Conservation (phyloP, 495 filamentous ascomycete genomes). For the Talaromyces proteolyticus region DNA sequence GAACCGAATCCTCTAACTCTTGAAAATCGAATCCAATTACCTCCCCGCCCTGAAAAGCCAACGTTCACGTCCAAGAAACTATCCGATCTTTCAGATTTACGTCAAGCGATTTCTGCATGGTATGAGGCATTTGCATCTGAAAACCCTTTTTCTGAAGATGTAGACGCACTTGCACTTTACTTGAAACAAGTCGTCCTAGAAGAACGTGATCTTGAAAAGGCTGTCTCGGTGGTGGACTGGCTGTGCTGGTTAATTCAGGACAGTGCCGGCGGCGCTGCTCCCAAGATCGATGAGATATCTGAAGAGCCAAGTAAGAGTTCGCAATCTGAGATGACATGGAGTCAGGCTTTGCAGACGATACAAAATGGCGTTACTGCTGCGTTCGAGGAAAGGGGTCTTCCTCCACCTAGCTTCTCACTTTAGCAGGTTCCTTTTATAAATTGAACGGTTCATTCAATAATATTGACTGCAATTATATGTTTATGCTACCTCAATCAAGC, state of each 20-base stretch:
- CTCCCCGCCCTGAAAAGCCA: slow-evolving; percentile 47
- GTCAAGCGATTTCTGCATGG: slow-evolving; percentile 62
- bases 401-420: slow-evolving; percentile 16
- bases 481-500: no score
- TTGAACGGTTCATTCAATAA: no score
- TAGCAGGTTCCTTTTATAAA: no score
- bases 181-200: slow-evolving; percentile 60
- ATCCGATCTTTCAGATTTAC: slow-evolving; percentile 47
- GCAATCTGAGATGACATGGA: slow-evolving; percentile 30
- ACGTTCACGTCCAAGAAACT: slow-evolving; percentile 61
- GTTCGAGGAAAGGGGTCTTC: slow-evolving; percentile 57
- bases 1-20: slow-evolving; percentile 9
- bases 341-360: slow-evolving; percentile 46
- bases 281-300: slow-evolving; percentile 11
- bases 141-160: slow-evolving; percentile 72
- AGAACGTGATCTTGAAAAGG: slow-evolving; percentile 74
- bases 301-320: slow-evolving; percentile 2
- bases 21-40: slow-evolving; percentile 39
- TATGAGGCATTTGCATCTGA: slow-evolving; percentile 55
- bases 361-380: slow-evolving; percentile 55
- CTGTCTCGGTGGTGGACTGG: slow-evolving; percentile 62
- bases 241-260: slow-evolving; percentile 64
- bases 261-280: slow-evolving; percentile 18
- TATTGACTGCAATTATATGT: no score
- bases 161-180: slow-evolving; percentile 64